Base-by-base conservation (phyloP, 2,329 filamentous ascomycete species). In the Trichoderma semiorbis region DNA sequence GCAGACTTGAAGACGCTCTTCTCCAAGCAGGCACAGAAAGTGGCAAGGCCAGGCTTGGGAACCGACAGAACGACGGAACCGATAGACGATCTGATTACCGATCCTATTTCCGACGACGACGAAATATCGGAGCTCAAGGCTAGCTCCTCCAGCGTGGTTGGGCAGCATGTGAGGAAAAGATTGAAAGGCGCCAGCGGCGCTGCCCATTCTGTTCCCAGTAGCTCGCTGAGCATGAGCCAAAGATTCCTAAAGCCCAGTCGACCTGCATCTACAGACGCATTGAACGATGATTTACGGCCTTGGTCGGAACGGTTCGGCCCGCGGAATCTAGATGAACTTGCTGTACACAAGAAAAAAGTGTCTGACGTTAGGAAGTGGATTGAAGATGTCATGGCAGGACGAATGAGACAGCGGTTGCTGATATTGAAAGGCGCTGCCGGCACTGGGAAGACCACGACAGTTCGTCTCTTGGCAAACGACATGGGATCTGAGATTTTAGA, bases 301-400 rank as follows among this genome's bases (percentile, higher is more conserved):
- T 98, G 95, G 95, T 92, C 92, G 18, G 95, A 98, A 76, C 89
- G 91, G 75, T 98, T 94, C 80, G 91, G 89, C 2, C 95, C 95
- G 0, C 77, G 80, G 3, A 92, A 88, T 75, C 80, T 98, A 14
- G 90, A 94, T 18, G 95, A 98, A 82, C 84, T 99, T 60, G 95
- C 92, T 0, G 95, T 99, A 21, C 95, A 99, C 81, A 98, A 97
- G 84, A 96, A 89, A 77, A 99, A 99, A 80, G 93, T 98, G 7
- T 83, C 89, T 2, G 95, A 98, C 81, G 95, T 98, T 60, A 89
- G 90, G 72, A 86, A 83, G 72, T 98, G 96, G 95, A 83, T 99
- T 39, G 89, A 92, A 57, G 89, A 91, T 78, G 93, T 94, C 21
- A 87, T 94, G 73, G 80, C 82, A 30, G 92, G 93, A 18, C 84